Percentiles rank a stretch among this genome's conserved stretches.
Conservation (phyloP, 83 land plant species). For the Larix sibirica region DNA sequence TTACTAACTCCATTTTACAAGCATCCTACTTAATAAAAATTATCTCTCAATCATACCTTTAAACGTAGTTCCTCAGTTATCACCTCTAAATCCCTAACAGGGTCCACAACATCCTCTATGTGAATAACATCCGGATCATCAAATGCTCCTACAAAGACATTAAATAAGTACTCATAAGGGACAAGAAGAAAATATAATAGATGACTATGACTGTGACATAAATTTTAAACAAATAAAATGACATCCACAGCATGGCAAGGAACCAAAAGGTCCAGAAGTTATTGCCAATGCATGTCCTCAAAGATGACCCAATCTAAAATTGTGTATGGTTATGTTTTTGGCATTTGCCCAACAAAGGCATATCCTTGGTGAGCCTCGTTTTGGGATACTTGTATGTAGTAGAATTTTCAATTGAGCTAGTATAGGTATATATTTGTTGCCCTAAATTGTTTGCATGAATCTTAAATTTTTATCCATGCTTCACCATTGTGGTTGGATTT, state of each 20-base stretch:
- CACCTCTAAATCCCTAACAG: conserved; percentile 93
- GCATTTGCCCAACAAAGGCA: background rate
- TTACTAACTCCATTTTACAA: background rate
- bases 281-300: background rate
- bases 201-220: too few relatives aligned
- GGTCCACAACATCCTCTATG: conserved; percentile 96
- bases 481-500: too few relatives aligned
- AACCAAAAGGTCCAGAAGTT: background rate
- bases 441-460: too few relatives aligned
- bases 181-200: background rate
- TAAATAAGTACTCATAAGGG: background rate
- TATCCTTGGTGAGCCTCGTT: background rate
- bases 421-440: too few relatives aligned
- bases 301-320: background rate
- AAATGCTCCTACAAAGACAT: conserved; percentile 82
- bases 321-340: background rate
- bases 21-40: background rate
- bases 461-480: too few relatives aligned
- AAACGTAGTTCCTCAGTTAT: conserved; percentile 85
- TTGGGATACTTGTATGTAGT: background rate
- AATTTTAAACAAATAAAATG: background rate
- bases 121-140: conserved; percentile 98
- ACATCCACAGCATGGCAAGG: background rate
- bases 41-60: conserved; percentile 56
- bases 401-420: too few relatives aligned